phyloP scores from a whole-genome alignment of 495 filamentous ascomycete genomes.

The Trichoderma erinaceum region DNA sequence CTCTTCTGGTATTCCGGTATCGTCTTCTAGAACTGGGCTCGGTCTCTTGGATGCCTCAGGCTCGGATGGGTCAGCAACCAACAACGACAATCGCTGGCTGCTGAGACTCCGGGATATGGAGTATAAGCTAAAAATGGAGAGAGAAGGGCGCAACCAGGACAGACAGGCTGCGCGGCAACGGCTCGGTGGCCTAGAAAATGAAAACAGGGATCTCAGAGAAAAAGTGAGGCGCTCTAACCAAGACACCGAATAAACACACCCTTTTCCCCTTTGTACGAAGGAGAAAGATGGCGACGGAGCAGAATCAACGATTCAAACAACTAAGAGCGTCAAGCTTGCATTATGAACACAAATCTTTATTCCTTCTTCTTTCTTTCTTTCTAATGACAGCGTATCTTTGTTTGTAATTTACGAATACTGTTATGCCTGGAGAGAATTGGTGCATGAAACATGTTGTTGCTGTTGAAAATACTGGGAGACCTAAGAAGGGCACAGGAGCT shows the following conservation, averaged over 20 bases:
- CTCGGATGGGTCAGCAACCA: conserved; percentile 16
- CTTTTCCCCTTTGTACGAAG: neutral
- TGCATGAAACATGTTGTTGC: neutral
- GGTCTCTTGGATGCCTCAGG: conserved; percentile 23
- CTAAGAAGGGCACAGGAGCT: neutral
- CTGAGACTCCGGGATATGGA: conserved; percentile 81
- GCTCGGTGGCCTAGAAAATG: conserved; percentile 72
- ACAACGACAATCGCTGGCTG: conserved; percentile 65
- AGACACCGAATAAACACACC: conserved; percentile 3
- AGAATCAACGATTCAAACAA: neutral
- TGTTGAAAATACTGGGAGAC: neutral
- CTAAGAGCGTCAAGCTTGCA: neutral
- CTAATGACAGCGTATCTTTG: conserved; percentile 11
- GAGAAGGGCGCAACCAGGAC: conserved; percentile 81
- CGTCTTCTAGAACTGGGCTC: conserved; percentile 13
- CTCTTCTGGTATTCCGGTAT: conserved; percentile 17
- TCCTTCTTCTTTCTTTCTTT: neutral
- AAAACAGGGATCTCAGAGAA: conserved; percentile 66
- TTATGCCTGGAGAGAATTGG: conserved; percentile 9
- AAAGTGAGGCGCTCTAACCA: conserved; percentile 48
- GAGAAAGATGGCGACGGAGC: neutral
- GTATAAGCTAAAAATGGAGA: conserved; percentile 78
- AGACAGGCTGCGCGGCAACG: conserved; percentile 74
- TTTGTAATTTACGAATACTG: conserved; percentile 8
- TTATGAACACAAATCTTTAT: neutral